Evolutionary conservation across 306 rosid species (phyloP), one percentile per base, ranked within the genome.

Genomic region (Medicago ruthenica): DNA sequence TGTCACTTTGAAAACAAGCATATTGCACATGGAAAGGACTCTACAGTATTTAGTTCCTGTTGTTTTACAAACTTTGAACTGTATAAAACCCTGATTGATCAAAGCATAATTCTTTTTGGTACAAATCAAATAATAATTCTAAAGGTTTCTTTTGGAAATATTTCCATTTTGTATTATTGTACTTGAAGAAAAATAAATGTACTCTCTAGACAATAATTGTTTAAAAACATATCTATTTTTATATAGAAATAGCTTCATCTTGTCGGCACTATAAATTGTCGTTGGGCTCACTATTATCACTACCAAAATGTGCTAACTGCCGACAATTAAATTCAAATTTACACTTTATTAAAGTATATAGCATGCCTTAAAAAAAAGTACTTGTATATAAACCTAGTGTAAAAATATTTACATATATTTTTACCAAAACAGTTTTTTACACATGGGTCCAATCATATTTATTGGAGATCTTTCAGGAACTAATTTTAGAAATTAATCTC

Each of bases 231-330:
- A 48, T 15, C 18, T 53, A 7, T 16, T 53, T 37, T 17, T 11
- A 42, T 70, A 14, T 76, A 14, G 2, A 73, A 77, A 73, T 67
- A 66, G 67, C 20, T 57, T 77, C 71, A 76, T 65, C 20, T 8
- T 66, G 85, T 77, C 85, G 82, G 79, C 76, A 82, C 85, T 71
- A 31, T 71, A 51, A 47, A 74, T 39, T 80, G 80, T 70, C 64
- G 61, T 58, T 77, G 44, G 58, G 31, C 11, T 31, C 11, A 39
- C 3, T 57, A 59, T 39, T 57, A 59, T 39, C 40, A 53, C 61
- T 41, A 66, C 55, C 45, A 66, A 79, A 54, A 24, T 48, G 5
- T 58, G 16, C 69, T 67, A 74, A 59, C 80, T n/a, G 24, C 76
- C 80, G 80, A 74, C 76, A 80, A 50, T n/a, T 59, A 22, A 64